phyloP scores from a whole-genome alignment of 139 green algal genomes.

The Dunaliella primolecta region DNA sequence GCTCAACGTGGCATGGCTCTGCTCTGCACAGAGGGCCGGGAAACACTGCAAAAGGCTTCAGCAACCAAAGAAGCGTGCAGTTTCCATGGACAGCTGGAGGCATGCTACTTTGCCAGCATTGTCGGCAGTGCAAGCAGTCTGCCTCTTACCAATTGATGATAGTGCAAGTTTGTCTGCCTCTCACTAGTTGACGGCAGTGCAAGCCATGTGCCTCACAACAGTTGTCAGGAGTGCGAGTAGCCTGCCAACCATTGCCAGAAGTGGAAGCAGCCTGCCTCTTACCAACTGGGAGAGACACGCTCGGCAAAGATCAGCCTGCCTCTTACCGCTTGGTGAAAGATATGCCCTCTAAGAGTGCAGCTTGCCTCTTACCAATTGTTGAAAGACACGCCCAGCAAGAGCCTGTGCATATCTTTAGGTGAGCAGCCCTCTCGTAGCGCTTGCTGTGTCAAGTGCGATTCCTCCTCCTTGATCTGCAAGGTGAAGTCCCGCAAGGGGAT shows the following conservation, averaged over 20 bases:
- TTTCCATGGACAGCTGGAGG: neutral
- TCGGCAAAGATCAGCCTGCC: neutral
- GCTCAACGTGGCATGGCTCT: too few relatives aligned
- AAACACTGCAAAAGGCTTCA: too few relatives aligned
- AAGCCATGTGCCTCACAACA: too few relatives aligned
- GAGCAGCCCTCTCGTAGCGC: constrained; percentile 12
- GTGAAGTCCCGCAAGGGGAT: too few relatives aligned
- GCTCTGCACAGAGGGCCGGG: too few relatives aligned
- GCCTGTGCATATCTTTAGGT: constrained; percentile 22
- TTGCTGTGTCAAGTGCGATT: constrained; percentile 8
- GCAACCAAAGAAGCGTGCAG: too few relatives aligned
- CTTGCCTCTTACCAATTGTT: neutral
- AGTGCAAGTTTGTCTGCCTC: too few relatives aligned
- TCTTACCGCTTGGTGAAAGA: neutral
- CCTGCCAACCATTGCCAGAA: neutral
- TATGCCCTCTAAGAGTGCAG: neutral
- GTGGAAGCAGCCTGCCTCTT: neutral
- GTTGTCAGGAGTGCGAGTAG: too few relatives aligned
- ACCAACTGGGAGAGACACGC: neutral
- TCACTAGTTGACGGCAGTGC: too few relatives aligned
- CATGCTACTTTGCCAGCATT: neutral
- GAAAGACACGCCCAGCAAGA: constrained; percentile 22
- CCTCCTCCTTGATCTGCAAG: constrained; percentile 17
- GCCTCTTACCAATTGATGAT: neutral
- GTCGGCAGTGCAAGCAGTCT: neutral